Base-by-base conservation (phyloP, 1,284 basidiomycete genomes). In the Ustilago hordei region DNA sequence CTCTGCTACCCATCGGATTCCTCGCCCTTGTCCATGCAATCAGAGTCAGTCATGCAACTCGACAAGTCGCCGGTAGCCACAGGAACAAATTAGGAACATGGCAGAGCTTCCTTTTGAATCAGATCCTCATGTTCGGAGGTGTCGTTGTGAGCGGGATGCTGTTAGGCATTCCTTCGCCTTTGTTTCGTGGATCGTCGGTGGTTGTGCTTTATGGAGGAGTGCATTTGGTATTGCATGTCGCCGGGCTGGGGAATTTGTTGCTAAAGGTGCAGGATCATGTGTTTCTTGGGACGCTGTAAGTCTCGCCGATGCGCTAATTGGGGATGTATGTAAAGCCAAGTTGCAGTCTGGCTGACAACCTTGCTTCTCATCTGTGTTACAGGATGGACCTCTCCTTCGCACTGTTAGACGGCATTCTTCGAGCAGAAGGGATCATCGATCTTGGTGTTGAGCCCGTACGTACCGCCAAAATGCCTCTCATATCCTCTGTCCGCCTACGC, bases 101-200 rank as follows among this genome's bases (percentile, higher is more conserved):
- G 61, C 81, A 82, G 60, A 69, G 79, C 13, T 61, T 81, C 9
- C 38, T 82, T 12, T 64, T 84, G 15, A 73, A 81, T 45, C 73
- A 75, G 61, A 73, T 81, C 31, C 62, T 82, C 38, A 75, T 84
- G 58, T 82, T 84, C 62, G 79, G 75, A n/a, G 72, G 78, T 43
- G 65, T 70, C 0, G 35, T 67, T 3, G 13, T 79, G 23, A 70
- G 67, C 31, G 59, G 64, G 0, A 34, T 80, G 41, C 53, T 80
- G 32, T 55, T 82, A 9, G 81, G 69, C 0, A 55, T 72, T 23
- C 73, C 77, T n/a, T 67, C 66, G 36, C 79, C 81, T 11, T 31
- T 84, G 28, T 41, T 84, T 8, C 41, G 65, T 13, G 71, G 76
- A 12, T 75, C 70, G 47, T 52, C 66, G 35, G 61, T 79, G 19